These are phyloP conservation scores for Brassica incana DNA, from an alignment of 345 rosid species.

Conservation along the genomic window DNA sequence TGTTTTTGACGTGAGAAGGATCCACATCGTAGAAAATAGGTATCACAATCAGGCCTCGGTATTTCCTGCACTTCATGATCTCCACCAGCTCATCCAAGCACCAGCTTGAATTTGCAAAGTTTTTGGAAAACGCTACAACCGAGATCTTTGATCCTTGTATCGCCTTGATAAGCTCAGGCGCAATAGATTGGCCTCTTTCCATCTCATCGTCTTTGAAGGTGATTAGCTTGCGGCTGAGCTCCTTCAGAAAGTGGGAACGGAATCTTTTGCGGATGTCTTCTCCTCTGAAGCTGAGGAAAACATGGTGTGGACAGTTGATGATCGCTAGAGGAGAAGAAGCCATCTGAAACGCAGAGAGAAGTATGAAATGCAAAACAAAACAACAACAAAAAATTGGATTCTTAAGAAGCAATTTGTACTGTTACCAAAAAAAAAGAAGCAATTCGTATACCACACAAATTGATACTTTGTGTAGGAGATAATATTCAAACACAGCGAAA, in stretches of 20 bases:
- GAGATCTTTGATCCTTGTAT: neutral
- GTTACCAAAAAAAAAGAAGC: too few species aligned
- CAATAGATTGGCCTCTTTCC: neutral
- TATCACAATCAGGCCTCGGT: neutral
- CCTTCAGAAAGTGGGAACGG: constrained; percentile 11
- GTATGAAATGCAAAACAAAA: neutral
- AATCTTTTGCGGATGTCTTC: neutral
- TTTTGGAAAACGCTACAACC: neutral
- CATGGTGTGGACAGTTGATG: neutral
- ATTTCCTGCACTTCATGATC: neutral
- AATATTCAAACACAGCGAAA: too few species aligned
- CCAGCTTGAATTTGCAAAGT: neutral
- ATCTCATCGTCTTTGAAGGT: constrained; percentile 2
- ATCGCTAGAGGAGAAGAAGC: neutral
- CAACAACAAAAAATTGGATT: too few species aligned
- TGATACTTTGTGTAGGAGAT: too few species aligned
- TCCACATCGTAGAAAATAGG: neutral
- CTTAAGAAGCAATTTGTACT: too few species aligned
- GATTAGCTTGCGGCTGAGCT: neutral
- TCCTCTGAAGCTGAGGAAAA: constrained; percentile 12
- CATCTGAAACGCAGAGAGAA: neutral
- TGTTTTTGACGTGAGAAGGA: neutral
- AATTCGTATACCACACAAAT: too few species aligned
- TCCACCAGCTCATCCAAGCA: neutral
- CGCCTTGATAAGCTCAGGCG: neutral